phyloP scores from a whole-genome alignment of 805 yeast species.

The Candida xiaguanensis region DNA sequence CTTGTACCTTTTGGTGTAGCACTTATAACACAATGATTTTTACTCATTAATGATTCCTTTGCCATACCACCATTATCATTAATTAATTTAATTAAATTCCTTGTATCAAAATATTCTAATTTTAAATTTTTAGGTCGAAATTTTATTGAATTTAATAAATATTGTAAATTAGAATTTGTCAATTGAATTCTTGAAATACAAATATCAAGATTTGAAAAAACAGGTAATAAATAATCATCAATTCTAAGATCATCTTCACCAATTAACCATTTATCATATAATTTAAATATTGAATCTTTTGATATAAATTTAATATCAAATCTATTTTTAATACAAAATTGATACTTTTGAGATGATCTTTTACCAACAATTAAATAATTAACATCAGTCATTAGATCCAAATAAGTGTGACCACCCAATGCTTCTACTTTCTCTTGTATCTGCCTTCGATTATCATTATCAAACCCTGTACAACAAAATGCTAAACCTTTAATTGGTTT shows the following conservation, averaged over 20 bases:
- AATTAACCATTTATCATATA: constrained; percentile 50
- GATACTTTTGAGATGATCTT: constrained; percentile 52
- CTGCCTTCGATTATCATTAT: constrained; percentile 35
- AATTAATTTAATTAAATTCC: constrained; percentile 32
- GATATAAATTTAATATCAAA: constrained; percentile 55
- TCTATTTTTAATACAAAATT: constrained; percentile 47
- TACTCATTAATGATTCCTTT: constrained; percentile 46
- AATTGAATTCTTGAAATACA: constrained; percentile 41
- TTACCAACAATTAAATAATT: constrained; percentile 58
- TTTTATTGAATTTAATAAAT: constrained; percentile 14
- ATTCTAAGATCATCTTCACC: constrained; percentile 41
- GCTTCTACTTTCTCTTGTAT: constrained; percentile 44
- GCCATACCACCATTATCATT: constrained; percentile 47
- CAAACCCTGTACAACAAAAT: constrained; percentile 58
- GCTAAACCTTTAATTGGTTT: constrained; percentile 45
- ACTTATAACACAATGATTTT: constrained; percentile 45
- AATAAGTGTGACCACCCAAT: constrained; percentile 58
- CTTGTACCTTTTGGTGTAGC: constrained; percentile 50
- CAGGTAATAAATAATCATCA: constrained; percentile 28
- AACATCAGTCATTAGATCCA: constrained; percentile 60
- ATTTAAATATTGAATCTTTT: constrained; percentile 40
- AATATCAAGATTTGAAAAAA: constrained; percentile 43
- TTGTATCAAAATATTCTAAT: constrained; percentile 20
- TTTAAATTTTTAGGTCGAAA: constrained; percentile 19
- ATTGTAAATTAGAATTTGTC: constrained; percentile 3